Base-by-base conservation (phyloP, 2,329 filamentous ascomycete species). In the Neodidymelliopsis sp. region DNA sequence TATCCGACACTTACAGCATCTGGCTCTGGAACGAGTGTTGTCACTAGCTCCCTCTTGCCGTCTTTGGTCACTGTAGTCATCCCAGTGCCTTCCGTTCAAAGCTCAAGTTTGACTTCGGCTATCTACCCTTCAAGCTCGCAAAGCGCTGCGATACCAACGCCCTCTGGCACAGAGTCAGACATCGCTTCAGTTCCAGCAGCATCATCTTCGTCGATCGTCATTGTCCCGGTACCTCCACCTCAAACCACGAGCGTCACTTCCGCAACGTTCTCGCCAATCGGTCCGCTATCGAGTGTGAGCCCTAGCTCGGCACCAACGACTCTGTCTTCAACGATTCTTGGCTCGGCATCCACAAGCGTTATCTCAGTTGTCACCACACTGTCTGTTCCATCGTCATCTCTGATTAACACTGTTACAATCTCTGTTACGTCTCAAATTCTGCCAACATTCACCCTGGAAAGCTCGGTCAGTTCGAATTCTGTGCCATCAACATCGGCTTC, bases 391-490 rank as follows among this genome's bases (percentile, higher is more conserved):
- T n/a, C 35, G 2, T 20, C 11, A 12, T 27, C 24, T 5, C 3
- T 6, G 15, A n/a, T 16, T 7, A 28, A 13, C 15, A 38, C 23
- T 15, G 23, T 28, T 6, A 38, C 16, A n/a, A 4, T 28, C 13
- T 5, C 15, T n/a, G n/a, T 18, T 16, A 37, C 39, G 2, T 44
- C 41, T 16, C 29, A 5, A 27, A 15, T 18, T 5, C 11, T 50
- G 25, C 47, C 47, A 9, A 50, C 40, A 12, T 45, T 45, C 15
- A 25, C 47, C 11, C 13, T 44, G 25, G 30, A 41, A n/a, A 45
- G 15, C n/a, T 45, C 47, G 2, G 2, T 40, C 3, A 2, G 12
- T 1, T 31, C 47, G 5, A 40, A 19, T 13, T 18, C 28, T 8
- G 4, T 25, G 4, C 36, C 20, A 1, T 45, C 47, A 2, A 16